phyloP scores from a whole-genome alignment of 1,284 basidiomycete species.

The Exobasidium rhododendri region DNA sequence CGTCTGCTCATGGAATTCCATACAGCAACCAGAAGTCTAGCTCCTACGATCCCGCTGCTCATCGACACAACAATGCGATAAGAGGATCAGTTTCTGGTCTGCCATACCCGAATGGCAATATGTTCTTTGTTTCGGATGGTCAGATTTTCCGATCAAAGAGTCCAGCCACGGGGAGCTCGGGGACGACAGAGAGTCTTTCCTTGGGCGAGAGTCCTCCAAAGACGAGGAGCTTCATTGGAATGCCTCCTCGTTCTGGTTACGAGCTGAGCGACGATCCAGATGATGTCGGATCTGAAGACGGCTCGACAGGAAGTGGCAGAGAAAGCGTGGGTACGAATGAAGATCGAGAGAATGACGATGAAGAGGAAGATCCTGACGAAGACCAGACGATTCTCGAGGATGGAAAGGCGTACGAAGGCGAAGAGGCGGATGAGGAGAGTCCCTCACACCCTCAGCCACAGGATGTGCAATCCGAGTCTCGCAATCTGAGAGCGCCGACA shows the following conservation, averaged over 20 bases:
- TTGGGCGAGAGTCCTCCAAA: constrained; percentile 51
- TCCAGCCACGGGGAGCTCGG: constrained; percentile 20
- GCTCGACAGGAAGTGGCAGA: constrained; percentile 33
- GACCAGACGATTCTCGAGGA: constrained; percentile 9
- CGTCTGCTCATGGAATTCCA: not conserved
- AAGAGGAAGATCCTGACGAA: not conserved
- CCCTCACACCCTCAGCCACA: not conserved
- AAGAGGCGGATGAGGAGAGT: constrained; percentile 4
- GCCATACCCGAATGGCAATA: not conserved
- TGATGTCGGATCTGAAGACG: constrained; percentile 52
- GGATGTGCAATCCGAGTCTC: no score
- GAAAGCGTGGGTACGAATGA: constrained; percentile 36
- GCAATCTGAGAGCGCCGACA: constrained; percentile 23
- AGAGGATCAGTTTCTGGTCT: not conserved
- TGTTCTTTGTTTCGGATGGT: not conserved
- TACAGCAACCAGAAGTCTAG: not conserved
- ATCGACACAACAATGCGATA: not conserved
- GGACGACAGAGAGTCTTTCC: constrained; percentile 16
- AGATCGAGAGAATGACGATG: constrained; percentile 23
- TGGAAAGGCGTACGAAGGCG: not conserved
- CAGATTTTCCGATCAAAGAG: not conserved
- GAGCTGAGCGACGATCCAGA: constrained; percentile 54
- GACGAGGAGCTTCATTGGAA: constrained; percentile 51
- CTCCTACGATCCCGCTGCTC: not conserved
- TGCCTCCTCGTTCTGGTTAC: constrained; percentile 53